A percentile compares a stretch with the other conserved stretches of the same genome.
Conservation (phyloP, 2,329 filamentous ascomycete species). For the Fusarium sp. region DNA sequence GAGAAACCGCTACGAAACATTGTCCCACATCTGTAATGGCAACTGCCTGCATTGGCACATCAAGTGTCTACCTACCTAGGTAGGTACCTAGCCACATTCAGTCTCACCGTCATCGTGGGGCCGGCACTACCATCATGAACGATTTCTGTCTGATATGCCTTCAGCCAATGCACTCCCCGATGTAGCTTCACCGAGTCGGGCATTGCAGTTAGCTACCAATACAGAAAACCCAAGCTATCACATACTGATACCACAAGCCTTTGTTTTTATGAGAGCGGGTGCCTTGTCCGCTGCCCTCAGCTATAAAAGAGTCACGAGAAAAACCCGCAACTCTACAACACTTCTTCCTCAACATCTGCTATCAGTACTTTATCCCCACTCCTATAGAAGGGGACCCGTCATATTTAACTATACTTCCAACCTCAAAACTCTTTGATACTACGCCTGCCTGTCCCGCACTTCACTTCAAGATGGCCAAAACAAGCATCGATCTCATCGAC, state of each 20-base stretch:
- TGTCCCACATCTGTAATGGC: not conserved
- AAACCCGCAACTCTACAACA: conserved; percentile 15
- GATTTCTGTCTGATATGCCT: not conserved
- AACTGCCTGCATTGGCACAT: not conserved
- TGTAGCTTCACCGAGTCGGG: conserved; percentile 15
- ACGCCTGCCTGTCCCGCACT: not conserved
- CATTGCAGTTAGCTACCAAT: not conserved
- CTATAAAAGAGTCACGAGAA: conserved; percentile 9
- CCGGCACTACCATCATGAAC: not conserved
- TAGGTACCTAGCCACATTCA: conserved; percentile 3
- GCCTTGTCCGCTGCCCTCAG: not conserved
- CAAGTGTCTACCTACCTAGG: too few relatives aligned
- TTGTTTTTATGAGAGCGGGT: not conserved
- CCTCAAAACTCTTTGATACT: too few relatives aligned
- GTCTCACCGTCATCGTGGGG: conserved; percentile 17
- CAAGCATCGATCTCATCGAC: conserved; percentile 43
- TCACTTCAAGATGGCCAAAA: conserved; percentile 38
- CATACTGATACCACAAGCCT: not conserved
- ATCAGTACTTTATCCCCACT: not conserved
- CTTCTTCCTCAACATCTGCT: not conserved
- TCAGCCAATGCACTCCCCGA: not conserved
- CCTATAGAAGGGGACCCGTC: not conserved
- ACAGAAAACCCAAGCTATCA: not conserved
- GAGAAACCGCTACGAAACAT: too few relatives aligned
- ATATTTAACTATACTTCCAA: not conserved